phyloP scores from a whole-genome alignment of 345 rosid genomes.

The Eutrema yunnanense region DNA sequence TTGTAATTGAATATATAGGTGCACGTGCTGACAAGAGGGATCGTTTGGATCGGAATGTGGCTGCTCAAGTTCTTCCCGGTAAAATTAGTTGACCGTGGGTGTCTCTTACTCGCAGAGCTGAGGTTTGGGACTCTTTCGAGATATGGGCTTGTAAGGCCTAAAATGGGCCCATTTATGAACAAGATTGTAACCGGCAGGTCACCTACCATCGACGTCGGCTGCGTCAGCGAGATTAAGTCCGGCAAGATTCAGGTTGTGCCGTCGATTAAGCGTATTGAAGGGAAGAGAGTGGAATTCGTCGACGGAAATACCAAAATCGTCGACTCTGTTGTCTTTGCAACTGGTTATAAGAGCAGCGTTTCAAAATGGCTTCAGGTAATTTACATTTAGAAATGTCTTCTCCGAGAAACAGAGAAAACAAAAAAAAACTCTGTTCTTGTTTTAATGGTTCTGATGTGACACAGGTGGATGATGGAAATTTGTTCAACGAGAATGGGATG shows the following conservation, averaged over 20 bases:
- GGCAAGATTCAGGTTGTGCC: conserved; percentile 42
- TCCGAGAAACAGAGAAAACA: not conserved
- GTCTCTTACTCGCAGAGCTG: conserved; percentile 9
- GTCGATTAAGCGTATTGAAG: conserved; percentile 27
- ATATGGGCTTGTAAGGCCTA: conserved; percentile 43
- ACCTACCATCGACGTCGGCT: conserved; percentile 54
- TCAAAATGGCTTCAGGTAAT: conserved; percentile 49
- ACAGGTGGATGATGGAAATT: conserved; percentile 19
- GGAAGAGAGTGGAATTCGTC: conserved; percentile 25
- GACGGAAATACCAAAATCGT: conserved; percentile 16
- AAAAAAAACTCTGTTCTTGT: not conserved
- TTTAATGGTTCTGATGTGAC: not conserved
- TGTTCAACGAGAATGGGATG: conserved; percentile 28
- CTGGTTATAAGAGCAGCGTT: conserved; percentile 50
- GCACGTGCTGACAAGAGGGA: conserved; percentile 33
- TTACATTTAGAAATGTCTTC: not conserved
- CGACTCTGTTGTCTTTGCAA: conserved; percentile 54
- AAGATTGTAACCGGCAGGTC: conserved; percentile 38
- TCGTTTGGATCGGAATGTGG: conserved; percentile 30
- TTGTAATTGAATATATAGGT: conserved; percentile 10
- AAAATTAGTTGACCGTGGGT: conserved; percentile 28
- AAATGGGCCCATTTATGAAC: conserved; percentile 34
- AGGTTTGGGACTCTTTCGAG: conserved; percentile 19
- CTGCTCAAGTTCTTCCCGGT: conserved; percentile 19
- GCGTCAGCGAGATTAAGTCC: conserved; percentile 25